These are phyloP conservation scores for Lyophyllum semitale DNA, from an alignment of 768 basidiomycete species.

Conservation along the genomic window DNA sequence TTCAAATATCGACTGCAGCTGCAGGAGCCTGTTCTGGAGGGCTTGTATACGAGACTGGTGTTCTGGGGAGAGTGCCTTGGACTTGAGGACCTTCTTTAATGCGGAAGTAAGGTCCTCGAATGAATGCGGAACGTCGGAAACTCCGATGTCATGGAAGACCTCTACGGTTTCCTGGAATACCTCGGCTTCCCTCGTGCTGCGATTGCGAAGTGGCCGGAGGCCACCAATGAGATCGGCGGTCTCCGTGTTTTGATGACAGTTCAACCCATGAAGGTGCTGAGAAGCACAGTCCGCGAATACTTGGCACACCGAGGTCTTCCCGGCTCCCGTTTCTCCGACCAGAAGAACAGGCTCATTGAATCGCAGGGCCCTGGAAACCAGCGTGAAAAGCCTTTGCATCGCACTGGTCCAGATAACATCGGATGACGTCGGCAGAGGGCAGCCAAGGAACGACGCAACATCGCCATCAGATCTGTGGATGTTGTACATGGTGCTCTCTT, in stretches of 20 bases:
- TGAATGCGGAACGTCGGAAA: conserved; percentile 25
- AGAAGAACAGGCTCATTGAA: conserved; percentile 94
- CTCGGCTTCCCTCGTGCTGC: conserved; percentile 54
- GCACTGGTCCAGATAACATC: conserved; percentile 90
- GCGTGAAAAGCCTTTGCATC: conserved; percentile 86
- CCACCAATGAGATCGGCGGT: conserved; percentile 96
- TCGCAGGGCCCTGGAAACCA: conserved; percentile 82
- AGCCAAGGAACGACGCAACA: conserved; percentile 53
- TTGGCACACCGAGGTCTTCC: conserved; percentile 97
- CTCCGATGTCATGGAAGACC: conserved; percentile 43
- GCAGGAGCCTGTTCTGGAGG: conserved; percentile 45
- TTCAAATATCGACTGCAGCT: conserved; percentile 82
- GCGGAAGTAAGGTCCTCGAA: conserved; percentile 27
- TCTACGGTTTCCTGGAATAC: conserved; percentile 42
- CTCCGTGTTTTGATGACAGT: conserved; percentile 98
- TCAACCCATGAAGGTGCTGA: conserved; percentile 71
- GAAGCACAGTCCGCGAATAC: conserved; percentile 70
- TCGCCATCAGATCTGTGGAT: conserved; percentile 44
- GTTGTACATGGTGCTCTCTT: conserved; percentile 71
- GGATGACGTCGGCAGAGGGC: conserved; percentile 47
- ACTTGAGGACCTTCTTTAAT: conserved; percentile 30
- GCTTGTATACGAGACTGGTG: conserved; percentile 36
- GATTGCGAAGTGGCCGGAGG: conserved; percentile 84
- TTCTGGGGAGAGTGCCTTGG: conserved; percentile 26
- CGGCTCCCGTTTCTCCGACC: conserved; percentile 96